Conservation (phyloP, 495 filamentous ascomycete genomes). For the Tetracladium setigerum region DNA sequence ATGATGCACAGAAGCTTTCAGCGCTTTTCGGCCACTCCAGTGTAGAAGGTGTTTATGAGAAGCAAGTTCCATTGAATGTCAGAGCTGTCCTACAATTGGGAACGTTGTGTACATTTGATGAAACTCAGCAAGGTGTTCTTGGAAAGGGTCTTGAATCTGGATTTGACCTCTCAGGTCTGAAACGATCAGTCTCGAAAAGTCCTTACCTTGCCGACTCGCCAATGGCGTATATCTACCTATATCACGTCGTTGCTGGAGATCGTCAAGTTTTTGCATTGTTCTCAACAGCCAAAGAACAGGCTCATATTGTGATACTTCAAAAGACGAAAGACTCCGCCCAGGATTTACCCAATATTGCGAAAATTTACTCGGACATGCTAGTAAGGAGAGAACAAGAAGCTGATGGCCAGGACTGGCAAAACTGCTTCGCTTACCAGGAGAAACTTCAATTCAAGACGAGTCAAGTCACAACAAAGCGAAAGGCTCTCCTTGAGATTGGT, state of each 20-base stretch:
- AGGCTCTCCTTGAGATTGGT: conserved; percentile 76
- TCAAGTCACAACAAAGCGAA: conserved; percentile 82
- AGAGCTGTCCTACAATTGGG: conserved; percentile 84
- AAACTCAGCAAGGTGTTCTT: conserved; percentile 80
- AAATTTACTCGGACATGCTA: conserved; percentile 77
- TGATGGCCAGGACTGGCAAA: conserved; percentile 62
- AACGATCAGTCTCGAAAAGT: conserved; percentile 52
- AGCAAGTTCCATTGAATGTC: conserved; percentile 74
- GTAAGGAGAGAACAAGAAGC: conserved; percentile 56
- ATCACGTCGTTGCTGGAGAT: conserved; percentile 84
- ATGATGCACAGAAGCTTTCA: conserved; percentile 73
- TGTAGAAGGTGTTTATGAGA: conserved; percentile 95
- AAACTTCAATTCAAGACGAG: conserved; percentile 77
- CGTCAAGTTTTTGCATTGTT: conserved; percentile 90
- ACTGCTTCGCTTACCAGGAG: conserved; percentile 79
- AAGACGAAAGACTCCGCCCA: conserved; percentile 62
- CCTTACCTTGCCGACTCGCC: conserved; percentile 64
- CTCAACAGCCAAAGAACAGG: conserved; percentile 72
- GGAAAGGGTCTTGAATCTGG: conserved; percentile 89
- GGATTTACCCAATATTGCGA: conserved; percentile 81
- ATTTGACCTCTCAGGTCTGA: conserved; percentile 78
- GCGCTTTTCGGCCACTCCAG: conserved; percentile 84
- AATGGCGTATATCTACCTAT: conserved; percentile 80
- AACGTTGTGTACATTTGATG: conserved; percentile 91
- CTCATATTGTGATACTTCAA: conserved; percentile 79